Evolutionary conservation across 108 stramenopile genomes (phyloP), one percentile per base, ranked within the genome.

Genomic region (Chaetoceros tenuissimus): DNA sequence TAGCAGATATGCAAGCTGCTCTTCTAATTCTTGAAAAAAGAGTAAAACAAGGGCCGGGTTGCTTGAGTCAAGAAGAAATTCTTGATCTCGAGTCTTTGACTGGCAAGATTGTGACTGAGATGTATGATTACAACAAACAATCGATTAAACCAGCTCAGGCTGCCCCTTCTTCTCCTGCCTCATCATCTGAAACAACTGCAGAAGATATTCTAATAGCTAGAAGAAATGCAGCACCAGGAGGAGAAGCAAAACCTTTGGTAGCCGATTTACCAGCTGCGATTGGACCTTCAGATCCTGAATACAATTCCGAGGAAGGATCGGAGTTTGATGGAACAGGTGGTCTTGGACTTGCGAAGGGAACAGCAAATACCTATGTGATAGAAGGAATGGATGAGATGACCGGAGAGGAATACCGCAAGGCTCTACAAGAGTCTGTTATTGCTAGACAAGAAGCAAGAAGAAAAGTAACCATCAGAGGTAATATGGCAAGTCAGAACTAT

Each of bases 321-420:
- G 78, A 67, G 31, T 81, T 56, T 59, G 66, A 71, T 54, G 78
- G 79, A 31, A 47, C 47, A 26, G 73, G 64, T 20, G 84, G 80
- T 19, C 51, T 64, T 43, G 85, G 81, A 8, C 55, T 79, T 25
- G 68, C 87, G 17, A 57, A 66, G 47, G 89, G 83, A 27, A 90
- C 89, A 8, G 55, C 51, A 13, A 92, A 92, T 49, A 92, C 90
- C 22, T 80, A 83, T 68, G 59, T 69, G 0, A 85, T 92, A 51
- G 69, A 68, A 2, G 84, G 82, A 19, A 92, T 92, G 86, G 86
- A 85, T 48, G 72, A 70, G 59, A 92, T 92, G 90, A 64, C 67
- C 0, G 73, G 85, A 0, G 82, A 92, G 46, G 86, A 87, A 71
- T 92, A 92, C 58, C 63, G 73, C 20, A 46, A 55, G 20, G 86